Conservation (phyloP, 495 filamentous ascomycete genomes). For the Letharia lupina region DNA sequence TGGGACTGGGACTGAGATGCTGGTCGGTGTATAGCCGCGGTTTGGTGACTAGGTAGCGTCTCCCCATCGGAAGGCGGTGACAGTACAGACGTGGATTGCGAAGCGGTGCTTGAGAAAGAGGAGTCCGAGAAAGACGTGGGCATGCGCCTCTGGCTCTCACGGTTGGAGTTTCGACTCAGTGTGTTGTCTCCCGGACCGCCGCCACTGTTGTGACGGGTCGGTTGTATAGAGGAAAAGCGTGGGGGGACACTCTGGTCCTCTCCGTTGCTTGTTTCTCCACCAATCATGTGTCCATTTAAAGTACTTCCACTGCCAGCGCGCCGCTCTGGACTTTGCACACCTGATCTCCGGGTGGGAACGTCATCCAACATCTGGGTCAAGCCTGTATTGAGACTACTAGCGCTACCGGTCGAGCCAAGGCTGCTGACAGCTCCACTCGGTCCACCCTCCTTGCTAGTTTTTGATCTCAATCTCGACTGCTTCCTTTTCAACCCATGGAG, state of each 20-base stretch:
- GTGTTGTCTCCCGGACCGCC: conserved; percentile 11
- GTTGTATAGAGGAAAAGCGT: conserved; percentile 36
- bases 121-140: conserved; percentile 37
- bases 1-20: conserved; percentile 28
- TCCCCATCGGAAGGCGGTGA: conserved; percentile 55
- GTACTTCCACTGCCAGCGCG: conserved; percentile 43
- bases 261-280: conserved; percentile 30
- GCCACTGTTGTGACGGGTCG: conserved; percentile 20
- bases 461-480: conserved; percentile 81
- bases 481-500: conserved; percentile 94
- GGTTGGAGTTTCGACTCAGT: conserved; percentile 31
- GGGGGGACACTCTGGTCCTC: conserved; percentile 41
- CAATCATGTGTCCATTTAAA: conserved; percentile 15
- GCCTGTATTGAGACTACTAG: conserved; percentile 49
- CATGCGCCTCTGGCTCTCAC: conserved; percentile 42
- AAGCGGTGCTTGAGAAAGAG: conserved; percentile 55
- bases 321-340: conserved; percentile 30
- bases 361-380: conserved; percentile 63
- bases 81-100: conserved; percentile 61
- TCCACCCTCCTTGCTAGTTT: conserved; percentile 60
- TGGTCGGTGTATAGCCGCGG: conserved; percentile 31
- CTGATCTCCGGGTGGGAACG: conserved; percentile 32
- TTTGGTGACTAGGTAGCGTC: conserved; percentile 32
- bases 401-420: conserved; percentile 39
- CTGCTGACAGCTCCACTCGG: conserved; percentile 31